Percentiles rank a stretch among this genome's conserved stretches.
Conservation (phyloP, 345 rosid species). For the Bruguiera parviflora region DNA sequence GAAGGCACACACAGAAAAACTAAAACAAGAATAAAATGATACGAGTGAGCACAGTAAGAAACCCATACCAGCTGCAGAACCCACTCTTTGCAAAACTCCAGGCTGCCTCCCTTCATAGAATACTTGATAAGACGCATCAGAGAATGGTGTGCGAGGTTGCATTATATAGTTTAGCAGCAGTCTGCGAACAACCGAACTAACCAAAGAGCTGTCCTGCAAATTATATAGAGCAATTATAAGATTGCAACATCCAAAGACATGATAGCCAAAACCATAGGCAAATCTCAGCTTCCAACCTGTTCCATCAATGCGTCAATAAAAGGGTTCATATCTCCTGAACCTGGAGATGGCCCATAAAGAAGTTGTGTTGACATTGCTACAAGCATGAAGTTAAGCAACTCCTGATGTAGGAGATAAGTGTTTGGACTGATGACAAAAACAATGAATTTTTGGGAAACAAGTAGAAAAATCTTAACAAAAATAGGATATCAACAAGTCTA, state of each 20-base stretch:
- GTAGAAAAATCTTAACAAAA: conserved; percentile 3
- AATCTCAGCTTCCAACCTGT: conserved; percentile 48
- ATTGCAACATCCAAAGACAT: conserved; percentile 4
- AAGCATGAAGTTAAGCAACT: conserved; percentile 83
- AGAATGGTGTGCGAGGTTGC: conserved; percentile 46
- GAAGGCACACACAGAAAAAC: too few species aligned
- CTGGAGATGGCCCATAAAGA: conserved; percentile 69
- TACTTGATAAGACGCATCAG: conserved; percentile 40
- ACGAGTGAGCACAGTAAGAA: conserved; percentile 3
- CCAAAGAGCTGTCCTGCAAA: conserved; percentile 70
- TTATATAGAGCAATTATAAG: conserved; percentile 9
- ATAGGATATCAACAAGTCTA: conserved; percentile 1
- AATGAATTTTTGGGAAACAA: conserved; percentile 28
- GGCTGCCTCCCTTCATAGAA: conserved; percentile 54
- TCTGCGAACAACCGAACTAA: conserved; percentile 53
- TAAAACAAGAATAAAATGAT: too few species aligned
- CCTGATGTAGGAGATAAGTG: conserved; percentile 76
- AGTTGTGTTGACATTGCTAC: conserved; percentile 92
- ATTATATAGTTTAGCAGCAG: conserved; percentile 67
- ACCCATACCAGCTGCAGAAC: conserved; percentile 81
- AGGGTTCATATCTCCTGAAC: conserved; percentile 69
- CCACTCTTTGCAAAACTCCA: conserved; percentile 84
- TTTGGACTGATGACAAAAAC: conserved; percentile 56
- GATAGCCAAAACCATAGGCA: conserved; percentile 4
- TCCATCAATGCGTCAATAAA: conserved; percentile 83